Conservation (phyloP, 2,329 filamentous ascomycete genomes). For the Talaromyces albobiverticillius region DNA sequence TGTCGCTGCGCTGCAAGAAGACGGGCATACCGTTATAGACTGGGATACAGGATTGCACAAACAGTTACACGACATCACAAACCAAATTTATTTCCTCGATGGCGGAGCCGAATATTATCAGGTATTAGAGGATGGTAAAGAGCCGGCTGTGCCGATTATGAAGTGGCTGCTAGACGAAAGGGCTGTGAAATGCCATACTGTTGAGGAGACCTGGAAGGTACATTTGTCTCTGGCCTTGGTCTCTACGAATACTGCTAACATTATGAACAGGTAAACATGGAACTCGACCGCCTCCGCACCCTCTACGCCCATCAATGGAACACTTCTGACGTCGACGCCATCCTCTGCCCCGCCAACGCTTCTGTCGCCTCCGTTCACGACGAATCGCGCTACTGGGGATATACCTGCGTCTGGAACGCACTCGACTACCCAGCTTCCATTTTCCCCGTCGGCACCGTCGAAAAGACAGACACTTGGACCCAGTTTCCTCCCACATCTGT, state of each 20-base stretch:
- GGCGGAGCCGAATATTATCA: slow-evolving; percentile 5
- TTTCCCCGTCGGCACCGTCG: slow-evolving; percentile 35
- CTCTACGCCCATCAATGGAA: slow-evolving; percentile 12
- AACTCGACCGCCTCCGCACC: slow-evolving; percentile 4
- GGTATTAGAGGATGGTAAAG: neutral
- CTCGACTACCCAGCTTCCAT: slow-evolving; percentile 28
- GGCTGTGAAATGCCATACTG: neutral
- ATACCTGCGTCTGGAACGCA: slow-evolving; percentile 33
- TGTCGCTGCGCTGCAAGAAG: slow-evolving; percentile 24
- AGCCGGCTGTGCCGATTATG: slow-evolving; percentile 7
- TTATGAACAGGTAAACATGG: neutral
- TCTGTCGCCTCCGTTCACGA: slow-evolving; percentile 54
- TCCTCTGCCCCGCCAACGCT: slow-evolving; percentile 50
- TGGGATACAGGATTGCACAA: slow-evolving; percentile 7
- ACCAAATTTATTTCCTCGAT: slow-evolving; percentile 10
- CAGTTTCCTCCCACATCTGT: slow-evolving; percentile 39
- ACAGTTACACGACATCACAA: neutral
- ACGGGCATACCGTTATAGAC: slow-evolving; percentile 8
- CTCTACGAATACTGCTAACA: neutral
- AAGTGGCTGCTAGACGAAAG: slow-evolving; percentile 10
- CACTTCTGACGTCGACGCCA: slow-evolving; percentile 6
- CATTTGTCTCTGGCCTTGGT: neutral
- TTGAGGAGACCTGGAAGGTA: slow-evolving; percentile 9
- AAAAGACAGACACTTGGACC: slow-evolving; percentile 38
- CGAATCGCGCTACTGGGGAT: slow-evolving; percentile 56